Conservation (phyloP, 192 early-diverging fungal species). For the Backusella tuberculispora region DNA sequence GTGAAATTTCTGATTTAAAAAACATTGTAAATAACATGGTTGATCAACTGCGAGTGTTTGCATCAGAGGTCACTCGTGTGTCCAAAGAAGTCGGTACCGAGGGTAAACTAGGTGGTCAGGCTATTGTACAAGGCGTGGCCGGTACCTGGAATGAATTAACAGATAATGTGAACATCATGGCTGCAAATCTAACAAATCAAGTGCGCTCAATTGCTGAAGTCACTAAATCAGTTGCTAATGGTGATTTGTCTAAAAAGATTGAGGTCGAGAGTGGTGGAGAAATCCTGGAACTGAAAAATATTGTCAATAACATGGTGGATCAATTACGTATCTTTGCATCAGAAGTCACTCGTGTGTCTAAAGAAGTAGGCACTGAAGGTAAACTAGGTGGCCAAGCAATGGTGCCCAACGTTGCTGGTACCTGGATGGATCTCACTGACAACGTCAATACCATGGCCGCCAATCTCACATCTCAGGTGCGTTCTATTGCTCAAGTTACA, state of each 20-base stretch:
- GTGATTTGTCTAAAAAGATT: constrained; percentile 62
- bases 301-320: constrained; percentile 85
- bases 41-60: constrained; percentile 57
- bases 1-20: constrained; percentile 61
- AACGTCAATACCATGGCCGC: constrained; percentile 68
- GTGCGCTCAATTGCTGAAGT: constrained; percentile 70
- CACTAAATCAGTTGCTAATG: constrained; percentile 56
- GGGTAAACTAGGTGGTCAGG: constrained; percentile 80
- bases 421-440: constrained; percentile 67
- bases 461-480: constrained; percentile 62
- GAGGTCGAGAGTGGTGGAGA: constrained; percentile 67
- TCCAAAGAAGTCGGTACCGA: constrained; percentile 68
- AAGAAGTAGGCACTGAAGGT: constrained; percentile 66
- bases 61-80: constrained; percentile 64
- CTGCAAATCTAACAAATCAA: constrained; percentile 63
- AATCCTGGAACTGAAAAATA: constrained; percentile 72
- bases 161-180: constrained; percentile 69
- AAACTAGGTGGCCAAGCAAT: constrained; percentile 62
- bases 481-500: constrained; percentile 63
- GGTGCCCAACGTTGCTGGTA: constrained; percentile 59
- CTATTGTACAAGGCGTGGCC: constrained; percentile 67
- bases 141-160: constrained; percentile 81
- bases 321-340: constrained; percentile 50
- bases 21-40: constrained; percentile 66
- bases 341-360: constrained; percentile 67